Evolutionary conservation across 1,284 basidiomycete species (phyloP).

Genomic region (Moesziomyces sp.): DNA sequence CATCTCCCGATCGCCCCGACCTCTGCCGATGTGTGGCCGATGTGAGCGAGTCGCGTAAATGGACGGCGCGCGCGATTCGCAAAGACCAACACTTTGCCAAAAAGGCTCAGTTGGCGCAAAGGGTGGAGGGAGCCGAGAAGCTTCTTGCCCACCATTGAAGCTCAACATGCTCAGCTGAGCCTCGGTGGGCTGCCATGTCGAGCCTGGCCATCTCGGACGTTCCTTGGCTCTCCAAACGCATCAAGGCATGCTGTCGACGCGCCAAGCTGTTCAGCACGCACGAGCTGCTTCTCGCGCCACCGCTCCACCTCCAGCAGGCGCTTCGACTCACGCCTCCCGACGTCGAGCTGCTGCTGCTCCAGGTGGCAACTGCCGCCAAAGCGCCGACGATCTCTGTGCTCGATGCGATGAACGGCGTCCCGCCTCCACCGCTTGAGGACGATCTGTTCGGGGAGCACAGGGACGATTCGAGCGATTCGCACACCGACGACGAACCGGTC

Average conservation of each 20-base stretch:
- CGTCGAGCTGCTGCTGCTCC: constrained; percentile 20
- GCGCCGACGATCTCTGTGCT: constrained; percentile 30
- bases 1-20: neutral
- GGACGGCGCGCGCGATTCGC: neutral
- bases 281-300: constrained; percentile 34
- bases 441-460: constrained; percentile 15
- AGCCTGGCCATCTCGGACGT: constrained; percentile 36
- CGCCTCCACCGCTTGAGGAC: neutral
- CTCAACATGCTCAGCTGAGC: neutral
- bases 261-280: constrained; percentile 39
- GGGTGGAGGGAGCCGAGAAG: too few species aligned
- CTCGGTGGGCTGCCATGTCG: constrained; percentile 11
- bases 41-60: constrained; percentile 1
- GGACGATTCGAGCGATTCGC: constrained; percentile 4
- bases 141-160: neutral
- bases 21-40: too few species aligned
- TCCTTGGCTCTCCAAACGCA: constrained; percentile 39
- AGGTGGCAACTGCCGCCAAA: constrained; percentile 24
- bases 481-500: neutral
- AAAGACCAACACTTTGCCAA: constrained; percentile 10
- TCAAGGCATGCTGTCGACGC: constrained; percentile 45
- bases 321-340: constrained; percentile 22
- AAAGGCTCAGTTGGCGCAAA: too few species aligned
- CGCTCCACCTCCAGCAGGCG: constrained; percentile 25
- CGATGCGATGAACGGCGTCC: constrained; percentile 27